phyloP scores from a whole-genome alignment of 2,329 filamentous ascomycete genomes.

The Aspergillus bombycis region DNA sequence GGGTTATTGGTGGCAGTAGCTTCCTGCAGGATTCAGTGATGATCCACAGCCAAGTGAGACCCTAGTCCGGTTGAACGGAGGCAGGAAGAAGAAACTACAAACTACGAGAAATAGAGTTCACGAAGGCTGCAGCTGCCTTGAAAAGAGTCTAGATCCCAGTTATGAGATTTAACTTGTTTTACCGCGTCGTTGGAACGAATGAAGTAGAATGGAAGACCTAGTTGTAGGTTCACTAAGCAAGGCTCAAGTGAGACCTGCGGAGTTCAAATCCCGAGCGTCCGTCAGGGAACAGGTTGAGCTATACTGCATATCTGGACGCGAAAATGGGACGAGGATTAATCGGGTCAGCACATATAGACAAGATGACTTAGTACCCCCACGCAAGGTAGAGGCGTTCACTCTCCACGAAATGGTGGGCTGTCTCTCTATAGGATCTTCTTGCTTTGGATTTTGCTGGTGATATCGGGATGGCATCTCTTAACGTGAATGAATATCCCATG shows the following conservation, averaged over 20 bases:
- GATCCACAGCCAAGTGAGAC: not conserved
- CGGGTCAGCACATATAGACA: too few species aligned
- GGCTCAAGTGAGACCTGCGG: not conserved
- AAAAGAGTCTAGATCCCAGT: not conserved
- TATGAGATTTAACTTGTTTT: not conserved
- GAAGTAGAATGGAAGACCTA: not conserved
- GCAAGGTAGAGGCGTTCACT: too few species aligned
- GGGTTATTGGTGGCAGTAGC: not conserved
- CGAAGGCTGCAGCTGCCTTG: not conserved
- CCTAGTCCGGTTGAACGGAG: slow-evolving; percentile 1
- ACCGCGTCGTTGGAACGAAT: not conserved
- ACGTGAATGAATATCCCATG: too few species aligned
- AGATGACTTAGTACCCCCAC: too few species aligned
- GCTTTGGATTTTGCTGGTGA: too few species aligned
- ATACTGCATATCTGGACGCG: too few species aligned
- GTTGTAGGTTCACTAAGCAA: not conserved
- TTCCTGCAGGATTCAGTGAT: not conserved
- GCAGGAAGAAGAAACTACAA: not conserved
- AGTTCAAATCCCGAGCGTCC: not conserved
- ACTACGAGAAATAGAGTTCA: not conserved
- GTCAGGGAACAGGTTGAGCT: not conserved
- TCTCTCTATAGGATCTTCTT: too few species aligned
- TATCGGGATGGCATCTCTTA: too few species aligned
- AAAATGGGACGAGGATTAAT: too few species aligned
- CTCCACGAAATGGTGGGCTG: too few species aligned